These are phyloP conservation scores for Aspergillus neotritici DNA, from an alignment of 2,329 filamentous ascomycete genomes.

Conservation along the genomic window DNA sequence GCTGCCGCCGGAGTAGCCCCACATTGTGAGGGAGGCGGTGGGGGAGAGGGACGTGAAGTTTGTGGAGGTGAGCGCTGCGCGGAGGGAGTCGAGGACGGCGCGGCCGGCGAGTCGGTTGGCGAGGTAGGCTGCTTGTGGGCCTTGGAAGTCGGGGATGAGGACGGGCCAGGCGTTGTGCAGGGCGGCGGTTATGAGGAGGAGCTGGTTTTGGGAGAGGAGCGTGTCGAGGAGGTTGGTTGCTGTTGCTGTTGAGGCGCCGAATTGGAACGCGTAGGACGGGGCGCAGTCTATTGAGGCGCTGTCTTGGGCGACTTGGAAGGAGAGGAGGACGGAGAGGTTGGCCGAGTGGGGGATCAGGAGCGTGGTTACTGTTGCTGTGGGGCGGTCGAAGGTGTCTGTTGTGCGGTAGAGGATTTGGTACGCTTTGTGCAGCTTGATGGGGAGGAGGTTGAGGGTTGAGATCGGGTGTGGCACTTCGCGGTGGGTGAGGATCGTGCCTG, in stretches of 20 bases:
- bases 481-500: neutral
- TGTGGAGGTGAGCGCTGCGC: constrained; percentile 30
- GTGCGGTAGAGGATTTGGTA: constrained; percentile 32
- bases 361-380: constrained; percentile 30
- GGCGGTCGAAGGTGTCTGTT: constrained; percentile 23
- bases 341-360: constrained; percentile 26
- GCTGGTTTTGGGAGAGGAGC: neutral
- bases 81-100: constrained; percentile 36
- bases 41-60: constrained; percentile 16
- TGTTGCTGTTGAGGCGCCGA: constrained; percentile 16
- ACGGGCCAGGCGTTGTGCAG: constrained; percentile 19
- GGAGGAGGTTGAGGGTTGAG: neutral
- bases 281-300: constrained; percentile 35
- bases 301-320: constrained; percentile 37
- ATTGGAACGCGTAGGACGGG: constrained; percentile 35
- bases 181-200: too few relatives aligned
- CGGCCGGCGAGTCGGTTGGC: constrained; percentile 37
- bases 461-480: neutral
- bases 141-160: constrained; percentile 40
- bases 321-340: constrained; percentile 26
- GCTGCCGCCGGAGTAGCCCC: constrained; percentile 50
- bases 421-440: neutral
- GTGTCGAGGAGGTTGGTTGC: constrained; percentile 13
- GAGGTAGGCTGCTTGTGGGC: constrained; percentile 35
- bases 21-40: constrained; percentile 35